Evolutionary conservation across 164 flowering plant genomes (phyloP), one percentile per base, ranked within the genome.

Genomic region (Magnolia changhungtana): DNA sequence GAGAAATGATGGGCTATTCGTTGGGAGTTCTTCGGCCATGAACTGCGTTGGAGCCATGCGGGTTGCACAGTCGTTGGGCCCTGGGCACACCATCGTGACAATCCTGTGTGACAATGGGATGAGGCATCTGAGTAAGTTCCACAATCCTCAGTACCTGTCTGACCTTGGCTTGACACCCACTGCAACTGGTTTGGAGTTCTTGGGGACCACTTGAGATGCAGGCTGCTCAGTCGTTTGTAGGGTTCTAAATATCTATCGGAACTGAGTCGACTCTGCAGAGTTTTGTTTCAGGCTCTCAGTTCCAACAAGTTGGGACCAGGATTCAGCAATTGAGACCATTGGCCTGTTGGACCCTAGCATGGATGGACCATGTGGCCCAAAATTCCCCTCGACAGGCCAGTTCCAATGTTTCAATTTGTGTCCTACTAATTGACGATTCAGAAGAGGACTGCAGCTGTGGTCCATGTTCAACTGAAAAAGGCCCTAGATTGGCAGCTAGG

Each of bases 1-100:
- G 84, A 91, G 82, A 88, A 90, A 94, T 61, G 99, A 94, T 72
- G 99, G 99, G 21, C 92, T 96, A 20, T 96, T 96, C 81, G 78
- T 96, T 66, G 99, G 99, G 73, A 96, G 99, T 81, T 94, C 98
- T 58, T 96, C 99, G 23, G 99, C 99, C 27, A 94, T 96, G 98
- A 96, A 96, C 78, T 96, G 98, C 81, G 96, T 96, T 73, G 99
- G 98, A 85, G 99, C 99, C 50, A 91, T 92, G 6, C 82, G 88
- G 78, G 90, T 86, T 45, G 99, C 99, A 73, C 86, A 90, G 75
- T 75, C 81, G 37, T 14, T 96, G 51, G 99, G 99, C 69, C 95
- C 97, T 66, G 97, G 98, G 50, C 97, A 94, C 79, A 90, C 92
- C 45, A 94, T 96, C 63, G 96, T 96, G 14, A 92, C 98, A 58